These are phyloP conservation scores for Orychophragmus violaceus DNA, from an alignment of 345 rosid genomes.

Conservation along the genomic window DNA sequence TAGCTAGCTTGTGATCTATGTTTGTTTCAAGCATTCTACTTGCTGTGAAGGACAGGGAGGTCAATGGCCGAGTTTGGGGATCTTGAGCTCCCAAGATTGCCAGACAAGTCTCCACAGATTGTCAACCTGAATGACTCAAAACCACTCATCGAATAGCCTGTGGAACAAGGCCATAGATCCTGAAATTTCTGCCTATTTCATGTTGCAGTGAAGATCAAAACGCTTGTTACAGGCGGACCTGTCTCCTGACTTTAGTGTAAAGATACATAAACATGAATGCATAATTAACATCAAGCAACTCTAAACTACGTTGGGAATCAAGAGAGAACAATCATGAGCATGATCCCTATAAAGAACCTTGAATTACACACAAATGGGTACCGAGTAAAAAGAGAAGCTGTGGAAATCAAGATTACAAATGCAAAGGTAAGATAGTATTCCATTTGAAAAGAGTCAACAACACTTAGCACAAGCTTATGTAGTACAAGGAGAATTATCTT, in stretches of 20 bases:
- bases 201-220: no score
- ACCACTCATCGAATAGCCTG: no score
- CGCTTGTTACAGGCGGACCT: no score
- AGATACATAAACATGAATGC: no score
- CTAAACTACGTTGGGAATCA: neutral
- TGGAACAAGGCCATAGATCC: no score
- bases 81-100: no score
- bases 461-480: neutral
- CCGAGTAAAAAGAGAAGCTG: constrained; percentile 7
- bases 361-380: constrained; percentile 42
- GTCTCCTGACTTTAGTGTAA: no score
- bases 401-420: neutral
- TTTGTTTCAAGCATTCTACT: neutral
- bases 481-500: constrained; percentile 5
- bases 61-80: no score
- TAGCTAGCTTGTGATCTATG: neutral
- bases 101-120: no score
- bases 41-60: no score
- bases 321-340: neutral
- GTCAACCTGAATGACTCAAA: no score
- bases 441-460: neutral
- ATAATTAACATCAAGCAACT: neutral
- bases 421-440: neutral
- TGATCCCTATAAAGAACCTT: constrained; percentile 48
- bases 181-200: no score